Conservation (phyloP, 306 rosid species). For the Quercus engelmannii region DNA sequence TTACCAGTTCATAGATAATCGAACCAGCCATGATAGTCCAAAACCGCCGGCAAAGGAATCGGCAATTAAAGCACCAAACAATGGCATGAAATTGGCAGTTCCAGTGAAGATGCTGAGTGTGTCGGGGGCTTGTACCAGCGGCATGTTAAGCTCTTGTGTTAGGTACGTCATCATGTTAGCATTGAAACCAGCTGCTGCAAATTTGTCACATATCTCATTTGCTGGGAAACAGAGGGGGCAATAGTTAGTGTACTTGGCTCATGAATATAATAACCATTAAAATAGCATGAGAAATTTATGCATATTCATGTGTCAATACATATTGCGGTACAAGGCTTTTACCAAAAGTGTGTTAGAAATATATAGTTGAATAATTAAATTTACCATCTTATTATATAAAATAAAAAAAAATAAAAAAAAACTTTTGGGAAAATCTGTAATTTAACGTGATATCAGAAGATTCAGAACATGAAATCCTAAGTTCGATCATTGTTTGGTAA, state of each 20-base stretch:
- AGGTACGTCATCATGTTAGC: constrained; percentile 67
- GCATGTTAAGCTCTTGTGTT: constrained; percentile 63
- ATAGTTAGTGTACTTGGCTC: background rate
- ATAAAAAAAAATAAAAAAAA: too few species aligned
- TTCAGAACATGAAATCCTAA: too few species aligned
- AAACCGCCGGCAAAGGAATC: constrained; percentile 73
- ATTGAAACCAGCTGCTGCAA: constrained; percentile 59
- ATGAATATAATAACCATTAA: background rate
- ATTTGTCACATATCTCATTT: constrained; percentile 76
- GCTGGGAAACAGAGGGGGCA: constrained; percentile 29
- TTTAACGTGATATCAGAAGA: too few species aligned
- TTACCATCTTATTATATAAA: too few species aligned
- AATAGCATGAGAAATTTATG: too few species aligned
- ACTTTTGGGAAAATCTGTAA: too few species aligned
- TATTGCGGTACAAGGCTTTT: too few species aligned
- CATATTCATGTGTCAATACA: too few species aligned
- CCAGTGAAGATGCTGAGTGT: constrained; percentile 70
- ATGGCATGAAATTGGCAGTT: constrained; percentile 65
- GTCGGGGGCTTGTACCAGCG: constrained; percentile 72
- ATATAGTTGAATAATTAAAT: too few species aligned
- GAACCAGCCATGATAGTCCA: constrained; percentile 62
- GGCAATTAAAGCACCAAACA: constrained; percentile 65
- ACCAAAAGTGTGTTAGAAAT: too few species aligned
- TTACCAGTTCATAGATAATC: constrained; percentile 58
- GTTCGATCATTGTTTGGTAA: too few species aligned